Conservation (phyloP, 2,329 filamentous ascomycete species). For the Colletotrichum gloeosporioides region DNA sequence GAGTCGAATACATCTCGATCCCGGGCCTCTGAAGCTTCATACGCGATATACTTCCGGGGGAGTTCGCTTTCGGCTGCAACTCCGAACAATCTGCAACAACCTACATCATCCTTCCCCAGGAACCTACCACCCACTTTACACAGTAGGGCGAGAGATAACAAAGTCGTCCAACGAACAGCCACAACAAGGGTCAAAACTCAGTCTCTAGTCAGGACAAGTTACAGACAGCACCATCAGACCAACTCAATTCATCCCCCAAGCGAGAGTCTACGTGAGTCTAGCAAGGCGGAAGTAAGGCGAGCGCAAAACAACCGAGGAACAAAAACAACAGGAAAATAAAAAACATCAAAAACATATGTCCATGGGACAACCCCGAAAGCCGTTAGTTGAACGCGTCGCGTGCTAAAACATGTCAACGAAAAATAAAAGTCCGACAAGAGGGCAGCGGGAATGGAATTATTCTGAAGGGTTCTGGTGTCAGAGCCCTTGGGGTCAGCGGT, state of each 20-base stretch:
- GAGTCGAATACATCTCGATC: neutral
- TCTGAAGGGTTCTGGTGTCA: neutral
- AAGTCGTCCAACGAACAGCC: neutral
- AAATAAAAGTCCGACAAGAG: neutral
- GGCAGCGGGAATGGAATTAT: neutral
- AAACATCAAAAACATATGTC: neutral
- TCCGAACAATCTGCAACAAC: neutral
- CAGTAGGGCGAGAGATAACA: neutral
- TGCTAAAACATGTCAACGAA: neutral
- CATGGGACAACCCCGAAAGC: neutral
- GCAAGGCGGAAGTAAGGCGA: slow-evolving; percentile 1
- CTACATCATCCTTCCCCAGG: neutral
- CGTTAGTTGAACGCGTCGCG: neutral
- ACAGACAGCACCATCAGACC: neutral
- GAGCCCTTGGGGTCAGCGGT: neutral
- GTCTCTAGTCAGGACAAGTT: neutral
- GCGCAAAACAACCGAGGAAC: neutral
- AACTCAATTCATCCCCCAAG: slow-evolving; percentile 7
- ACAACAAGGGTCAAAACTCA: neutral
- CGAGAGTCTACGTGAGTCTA: neutral
- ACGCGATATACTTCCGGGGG: neutral
- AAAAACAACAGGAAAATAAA: neutral
- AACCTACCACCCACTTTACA: neutral
- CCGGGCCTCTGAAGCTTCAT: neutral
- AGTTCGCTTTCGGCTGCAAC: neutral